phyloP scores from a whole-genome alignment of 2,329 filamentous ascomycete species.

The Fusarium sp. region DNA sequence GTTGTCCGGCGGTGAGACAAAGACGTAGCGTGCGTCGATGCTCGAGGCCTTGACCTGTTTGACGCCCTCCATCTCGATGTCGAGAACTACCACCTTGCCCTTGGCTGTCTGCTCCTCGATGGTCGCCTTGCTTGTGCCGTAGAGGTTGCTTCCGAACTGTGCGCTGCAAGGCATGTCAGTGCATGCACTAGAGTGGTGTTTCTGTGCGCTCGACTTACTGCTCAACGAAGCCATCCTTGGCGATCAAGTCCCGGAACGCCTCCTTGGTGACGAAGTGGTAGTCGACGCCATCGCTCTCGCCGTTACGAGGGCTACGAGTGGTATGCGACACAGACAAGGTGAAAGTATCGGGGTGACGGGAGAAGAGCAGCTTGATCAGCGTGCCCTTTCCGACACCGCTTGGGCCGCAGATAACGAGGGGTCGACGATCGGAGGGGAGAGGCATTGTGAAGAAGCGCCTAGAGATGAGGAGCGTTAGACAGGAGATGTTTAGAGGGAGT shows the following conservation, averaged over 20 bases:
- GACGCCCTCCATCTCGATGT: constrained; percentile 98
- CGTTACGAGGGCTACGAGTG: constrained; percentile 79
- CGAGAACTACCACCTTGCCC: constrained; percentile 81
- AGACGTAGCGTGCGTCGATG: constrained; percentile 83
- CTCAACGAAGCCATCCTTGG: constrained; percentile 81
- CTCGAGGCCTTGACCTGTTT: constrained; percentile 88
- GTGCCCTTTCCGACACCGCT: constrained; percentile 86
- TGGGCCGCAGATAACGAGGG: constrained; percentile 82
- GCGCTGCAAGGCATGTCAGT: constrained; percentile 59
- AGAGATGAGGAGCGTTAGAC: background rate
- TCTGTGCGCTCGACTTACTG: constrained; percentile 49
- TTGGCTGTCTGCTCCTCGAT: constrained; percentile 79
- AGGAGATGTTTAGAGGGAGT: background rate
- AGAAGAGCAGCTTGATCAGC: constrained; percentile 77
- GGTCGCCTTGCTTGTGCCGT: constrained; percentile 84
- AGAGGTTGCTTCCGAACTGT: constrained; percentile 84
- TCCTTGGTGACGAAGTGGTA: constrained; percentile 81
- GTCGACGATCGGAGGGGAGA: constrained; percentile 62
- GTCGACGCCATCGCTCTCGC: constrained; percentile 79
- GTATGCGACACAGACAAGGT: constrained; percentile 77
- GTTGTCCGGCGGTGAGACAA: constrained; percentile 82
- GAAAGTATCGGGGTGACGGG: constrained; percentile 62
- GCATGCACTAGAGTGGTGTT: background rate
- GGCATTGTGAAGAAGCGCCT: constrained; percentile 43
- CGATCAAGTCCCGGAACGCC: constrained; percentile 74